Evolutionary conservation across 2,329 filamentous ascomycete genomes (phyloP).

Genomic region (Xylaria sp.): DNA sequence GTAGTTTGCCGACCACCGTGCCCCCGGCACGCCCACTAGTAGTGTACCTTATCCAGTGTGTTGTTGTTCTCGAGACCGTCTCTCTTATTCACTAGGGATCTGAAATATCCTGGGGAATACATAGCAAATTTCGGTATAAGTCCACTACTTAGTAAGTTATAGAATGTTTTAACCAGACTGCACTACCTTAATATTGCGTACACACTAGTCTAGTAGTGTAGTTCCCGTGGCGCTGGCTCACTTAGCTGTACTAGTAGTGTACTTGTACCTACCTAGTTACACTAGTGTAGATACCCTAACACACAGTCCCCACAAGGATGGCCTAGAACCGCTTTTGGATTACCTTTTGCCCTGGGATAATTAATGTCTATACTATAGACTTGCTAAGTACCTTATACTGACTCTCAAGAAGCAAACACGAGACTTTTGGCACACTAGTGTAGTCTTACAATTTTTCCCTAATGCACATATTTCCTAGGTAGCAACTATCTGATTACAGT

Average conservation of each 20-base stretch:
- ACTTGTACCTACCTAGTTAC: no score
- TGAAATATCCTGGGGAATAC: neutral
- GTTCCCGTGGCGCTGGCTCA: neutral
- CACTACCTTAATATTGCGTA: neutral
- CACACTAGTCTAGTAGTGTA: neutral
- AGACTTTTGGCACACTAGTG: neutral
- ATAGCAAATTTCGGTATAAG: neutral
- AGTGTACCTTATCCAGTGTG: neutral
- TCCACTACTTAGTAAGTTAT: neutral
- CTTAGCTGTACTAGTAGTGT: no score
- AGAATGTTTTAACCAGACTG: neutral
- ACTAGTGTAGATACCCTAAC: no score
- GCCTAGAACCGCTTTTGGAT: neutral
- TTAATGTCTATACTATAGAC: constrained; percentile 16
- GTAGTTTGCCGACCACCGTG: constrained; percentile 18
- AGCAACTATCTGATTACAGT: no score
- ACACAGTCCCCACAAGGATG: neutral
- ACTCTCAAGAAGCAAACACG: constrained; percentile 19
- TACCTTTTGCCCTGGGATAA: constrained; percentile 2
- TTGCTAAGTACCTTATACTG: constrained; percentile 11
- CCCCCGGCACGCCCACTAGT: neutral
- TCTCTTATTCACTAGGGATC: neutral
- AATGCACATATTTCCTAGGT: neutral
- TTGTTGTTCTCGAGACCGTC: neutral
- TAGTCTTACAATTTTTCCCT: neutral